Evolutionary conservation across 495 filamentous ascomycete species (phyloP), one percentile per base, ranked within the genome.

Genomic region (Aspergillus avenaceus): DNA sequence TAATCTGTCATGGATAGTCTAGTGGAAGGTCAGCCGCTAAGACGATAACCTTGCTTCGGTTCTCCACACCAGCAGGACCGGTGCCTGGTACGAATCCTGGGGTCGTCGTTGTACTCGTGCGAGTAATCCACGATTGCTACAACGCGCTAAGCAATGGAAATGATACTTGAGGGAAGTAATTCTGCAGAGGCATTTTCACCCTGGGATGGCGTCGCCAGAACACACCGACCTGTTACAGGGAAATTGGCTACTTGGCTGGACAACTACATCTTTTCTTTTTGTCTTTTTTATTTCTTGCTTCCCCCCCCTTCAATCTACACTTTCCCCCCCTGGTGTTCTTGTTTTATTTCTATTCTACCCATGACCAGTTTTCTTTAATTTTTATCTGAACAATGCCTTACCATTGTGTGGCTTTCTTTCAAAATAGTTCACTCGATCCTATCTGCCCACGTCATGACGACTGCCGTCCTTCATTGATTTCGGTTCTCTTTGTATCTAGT

Each of bases 111-210:
- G 64, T 66, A 82, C 79, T 82, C 79, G 70, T 69, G 70, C 55
- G 73, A 78, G 79, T 79, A 83, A 78, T 78, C 73, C 68, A 67
- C 69, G 79, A 82, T 67, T 41, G 76, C 71, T 79, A 71, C 61
- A 59, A 54, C 68, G 67, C 71, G 67, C 62, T 83, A 79, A 83
- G 78, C 73, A 79, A 79, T 82, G 79, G 70, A 73, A 64, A 70
- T 76, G 74, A 82, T 67, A 58, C 74, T 80, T 76, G 77, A 83
- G 79, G 76, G 77, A 80, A 81, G 79, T 66, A 81, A 82, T 81
- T 80, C 76, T 79, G 79, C 79, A 83, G 76, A 80, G 74, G 69
- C 71, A 75, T 67, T 65, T 78, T 67, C 79, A 79, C 79, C 77
- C 73, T 71, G 64, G 73, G 69, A 65, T 79, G 79, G 79, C 79